Base-by-base conservation (phyloP, 306 rosid species). In the Gastrolobium villosum region DNA sequence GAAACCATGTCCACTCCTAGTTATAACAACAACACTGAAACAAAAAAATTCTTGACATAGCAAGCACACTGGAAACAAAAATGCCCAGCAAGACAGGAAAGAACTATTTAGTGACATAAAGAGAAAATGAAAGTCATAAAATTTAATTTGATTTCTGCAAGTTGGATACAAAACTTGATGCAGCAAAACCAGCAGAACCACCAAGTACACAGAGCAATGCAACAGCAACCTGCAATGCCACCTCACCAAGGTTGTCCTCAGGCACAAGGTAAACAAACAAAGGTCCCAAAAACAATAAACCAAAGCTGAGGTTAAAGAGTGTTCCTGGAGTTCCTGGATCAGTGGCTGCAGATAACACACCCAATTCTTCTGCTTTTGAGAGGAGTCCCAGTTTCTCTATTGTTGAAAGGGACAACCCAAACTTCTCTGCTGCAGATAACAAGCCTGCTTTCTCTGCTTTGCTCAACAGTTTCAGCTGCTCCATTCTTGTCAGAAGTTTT, bases 361-460 rank as follows among this genome's bases (percentile, higher is more conserved):
- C 99, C 1, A 93, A 34, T n/a, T 93, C 94, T 64, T 95, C 98
- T 2, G 99, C 99, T 81, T 93, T 95, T 4, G 97, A 92, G 4
- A 95, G 97, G 59, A 93, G 83, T 1, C 99, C 98, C 10, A 93
- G 74, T 44, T 72, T 85, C 92, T 95, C 99, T 44, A 95, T 93
- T 0, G 90, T 43, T 11, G 98, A 93, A 5, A 95, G 88, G 1
- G 99, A 95, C 64, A 95, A 75, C 7, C 99, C 98, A 5, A 52
- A 76, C 66, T 87, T 89, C 89, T 95, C 99, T 9, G 98, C 98
- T 10, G 99, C 94, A 0, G 99, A 95, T 55, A 95, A 69, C 50
- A 95, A 50, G 3, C 99, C 99, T 7, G 98, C 98, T 79, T 95
- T 95, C 92, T 95, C 99, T 44, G 98, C 98, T 72, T 95, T 95